These are phyloP conservation scores for Catharanthus roseus DNA, from an alignment of 257 asterid species.

Conservation along the genomic window DNA sequence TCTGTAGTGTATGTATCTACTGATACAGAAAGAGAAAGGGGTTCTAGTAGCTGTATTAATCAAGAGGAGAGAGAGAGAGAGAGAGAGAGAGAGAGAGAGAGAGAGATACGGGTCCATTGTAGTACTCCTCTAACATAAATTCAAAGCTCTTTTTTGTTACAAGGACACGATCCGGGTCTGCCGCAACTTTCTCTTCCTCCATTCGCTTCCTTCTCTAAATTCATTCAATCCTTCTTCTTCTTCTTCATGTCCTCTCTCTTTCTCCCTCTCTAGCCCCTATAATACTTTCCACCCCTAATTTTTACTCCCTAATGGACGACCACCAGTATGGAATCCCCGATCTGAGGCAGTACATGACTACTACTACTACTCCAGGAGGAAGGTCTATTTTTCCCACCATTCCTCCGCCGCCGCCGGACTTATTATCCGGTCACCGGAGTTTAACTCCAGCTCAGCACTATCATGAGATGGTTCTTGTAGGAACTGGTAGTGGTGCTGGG, in stretches of 20 bases:
- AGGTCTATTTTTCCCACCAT: conserved; percentile 51
- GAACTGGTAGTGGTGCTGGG: conserved; percentile 17
- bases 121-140: no score
- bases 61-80: not conserved
- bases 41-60: conserved; percentile 4
- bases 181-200: conserved; percentile 57
- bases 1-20: not conserved
- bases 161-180: conserved; percentile 89
- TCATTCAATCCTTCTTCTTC: no score
- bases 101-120: conserved; percentile 41
- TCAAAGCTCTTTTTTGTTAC: conserved; percentile 39
- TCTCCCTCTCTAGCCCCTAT: conserved; percentile 2
- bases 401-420: conserved; percentile 44
- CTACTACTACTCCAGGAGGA: no score
- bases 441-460: conserved; percentile 32
- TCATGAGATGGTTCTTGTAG: conserved; percentile 39
- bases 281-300: not conserved
- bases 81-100: not conserved
- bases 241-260: conserved; percentile 2
- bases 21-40: no score
- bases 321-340: conserved; percentile 68
- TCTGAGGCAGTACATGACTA: conserved; percentile 57
- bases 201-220: conserved; percentile 26
- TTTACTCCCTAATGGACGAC: conserved; percentile 48
- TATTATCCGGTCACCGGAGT: conserved; percentile 37